phyloP scores from a whole-genome alignment of 495 filamentous ascomycete species.

The Sphaerosporella brunnea region DNA sequence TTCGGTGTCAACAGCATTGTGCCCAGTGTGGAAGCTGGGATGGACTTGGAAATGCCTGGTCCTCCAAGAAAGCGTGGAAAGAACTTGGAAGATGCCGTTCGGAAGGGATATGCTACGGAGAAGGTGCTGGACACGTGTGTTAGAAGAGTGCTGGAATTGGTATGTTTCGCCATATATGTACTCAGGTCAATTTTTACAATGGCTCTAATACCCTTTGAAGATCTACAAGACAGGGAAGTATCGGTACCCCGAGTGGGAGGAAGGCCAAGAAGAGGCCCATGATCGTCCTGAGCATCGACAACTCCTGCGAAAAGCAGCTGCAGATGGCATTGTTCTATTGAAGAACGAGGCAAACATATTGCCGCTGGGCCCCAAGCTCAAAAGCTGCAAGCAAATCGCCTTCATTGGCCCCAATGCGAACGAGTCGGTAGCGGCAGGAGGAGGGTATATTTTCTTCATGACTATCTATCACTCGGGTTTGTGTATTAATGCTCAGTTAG shows the following conservation, averaged over 20 bases:
- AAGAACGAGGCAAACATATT: conserved; percentile 53
- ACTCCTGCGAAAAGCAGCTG: conserved; percentile 46
- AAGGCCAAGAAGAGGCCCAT: conserved; percentile 30
- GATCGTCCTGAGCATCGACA: conserved; percentile 36
- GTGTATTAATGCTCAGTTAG: conserved; percentile 6
- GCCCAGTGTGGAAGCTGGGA: conserved; percentile 48
- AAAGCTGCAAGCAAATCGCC: conserved; percentile 40
- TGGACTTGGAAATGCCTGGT: conserved; percentile 63
- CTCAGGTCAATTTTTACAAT: too few species aligned
- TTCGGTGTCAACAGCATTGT: conserved; percentile 52
- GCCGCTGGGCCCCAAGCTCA: conserved; percentile 35
- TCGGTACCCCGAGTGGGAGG: conserved; percentile 19
- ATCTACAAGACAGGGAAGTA: conserved; percentile 26
- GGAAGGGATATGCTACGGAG: conserved; percentile 27
- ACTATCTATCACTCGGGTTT: neutral
- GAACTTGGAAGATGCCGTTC: conserved; percentile 24
- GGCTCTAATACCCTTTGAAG: conserved; percentile 9
- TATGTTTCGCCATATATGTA: conserved; percentile 23
- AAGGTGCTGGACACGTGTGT: conserved; percentile 45
- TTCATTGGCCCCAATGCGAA: conserved; percentile 56
- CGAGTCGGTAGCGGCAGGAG: conserved; percentile 24
- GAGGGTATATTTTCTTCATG: conserved; percentile 17
- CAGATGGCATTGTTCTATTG: conserved; percentile 52
- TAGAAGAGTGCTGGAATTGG: conserved; percentile 42
- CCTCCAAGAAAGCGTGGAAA: conserved; percentile 47